These are phyloP conservation scores for Macrophomina pseudophaseolina DNA, from an alignment of 2,329 filamentous ascomycete species.

Conservation along the genomic window DNA sequence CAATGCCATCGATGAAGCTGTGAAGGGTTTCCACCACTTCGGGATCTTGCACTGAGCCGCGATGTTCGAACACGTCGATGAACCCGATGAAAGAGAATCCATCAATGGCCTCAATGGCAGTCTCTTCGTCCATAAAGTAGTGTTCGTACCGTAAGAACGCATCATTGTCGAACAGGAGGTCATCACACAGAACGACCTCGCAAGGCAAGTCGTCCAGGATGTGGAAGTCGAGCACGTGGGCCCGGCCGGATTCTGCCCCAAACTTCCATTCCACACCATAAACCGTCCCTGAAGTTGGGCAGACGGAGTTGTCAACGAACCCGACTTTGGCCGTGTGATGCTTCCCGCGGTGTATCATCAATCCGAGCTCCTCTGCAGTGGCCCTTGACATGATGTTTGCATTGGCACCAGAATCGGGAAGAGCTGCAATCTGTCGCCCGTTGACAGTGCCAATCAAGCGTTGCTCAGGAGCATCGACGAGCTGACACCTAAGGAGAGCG, in stretches of 20 bases:
- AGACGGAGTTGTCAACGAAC: not conserved
- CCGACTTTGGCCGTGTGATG: not conserved
- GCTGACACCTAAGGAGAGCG: not conserved
- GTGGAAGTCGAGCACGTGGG: not conserved
- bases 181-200: not conserved
- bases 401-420: not conserved
- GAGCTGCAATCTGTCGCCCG: not conserved
- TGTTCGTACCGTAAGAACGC: not conserved
- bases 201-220: not conserved
- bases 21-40: too few species aligned
- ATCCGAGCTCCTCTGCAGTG: not conserved
- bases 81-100: too few species aligned
- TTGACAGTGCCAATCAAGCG: not conserved
- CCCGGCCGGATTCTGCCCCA: not conserved
- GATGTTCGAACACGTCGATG: too few species aligned
- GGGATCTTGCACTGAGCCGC: too few species aligned
- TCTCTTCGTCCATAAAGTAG: not conserved
- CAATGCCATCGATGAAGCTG: too few species aligned
- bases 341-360: not conserved
- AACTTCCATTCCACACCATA: not conserved
- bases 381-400: not conserved
- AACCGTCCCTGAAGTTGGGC: not conserved
- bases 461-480: not conserved
- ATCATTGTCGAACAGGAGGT: not conserved
- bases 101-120: too few species aligned